Conservation (phyloP, 1,284 basidiomycete species). For the Apiotrichum gamsii region DNA sequence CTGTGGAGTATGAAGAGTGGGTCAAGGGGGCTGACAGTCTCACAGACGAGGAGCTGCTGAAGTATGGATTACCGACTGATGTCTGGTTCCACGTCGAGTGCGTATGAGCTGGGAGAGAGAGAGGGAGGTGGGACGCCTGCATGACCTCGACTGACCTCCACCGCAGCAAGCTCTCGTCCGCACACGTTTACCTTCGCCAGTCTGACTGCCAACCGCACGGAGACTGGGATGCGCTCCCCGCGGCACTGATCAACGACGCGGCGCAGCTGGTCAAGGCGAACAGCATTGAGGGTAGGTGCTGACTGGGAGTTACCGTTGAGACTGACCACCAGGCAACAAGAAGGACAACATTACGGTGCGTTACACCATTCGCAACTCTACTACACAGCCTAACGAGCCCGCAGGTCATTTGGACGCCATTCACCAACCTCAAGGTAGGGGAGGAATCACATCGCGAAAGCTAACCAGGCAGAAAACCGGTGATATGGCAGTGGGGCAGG, state of each 20-base stretch:
- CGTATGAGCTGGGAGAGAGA: background rate
- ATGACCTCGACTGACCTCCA: background rate
- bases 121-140: no score
- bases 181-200: slow-evolving; percentile 89
- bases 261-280: slow-evolving; percentile 96
- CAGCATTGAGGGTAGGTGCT: slow-evolving; percentile 78
- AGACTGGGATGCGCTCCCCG: slow-evolving; percentile 77
- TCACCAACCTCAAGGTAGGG: slow-evolving; percentile 74
- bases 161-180: slow-evolving; percentile 78
- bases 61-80: slow-evolving; percentile 63
- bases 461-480: slow-evolving; percentile 73
- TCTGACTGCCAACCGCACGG: slow-evolving; percentile 58
- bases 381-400: no score
- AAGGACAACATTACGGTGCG: slow-evolving; percentile 73
- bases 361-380: no score
- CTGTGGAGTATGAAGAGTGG: background rate
- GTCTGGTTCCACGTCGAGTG: slow-evolving; percentile 57
- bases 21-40: no score
- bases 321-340: slow-evolving; percentile 69
- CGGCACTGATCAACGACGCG: slow-evolving; percentile 71
- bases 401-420: slow-evolving; percentile 84
- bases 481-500: slow-evolving; percentile 92
- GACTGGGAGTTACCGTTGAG: no score
- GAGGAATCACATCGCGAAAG: background rate
- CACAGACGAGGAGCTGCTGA: slow-evolving; percentile 86